These are phyloP conservation scores for Hordeum marinum DNA, from an alignment of 176 grass and related monocot species.

Conservation along the genomic window DNA sequence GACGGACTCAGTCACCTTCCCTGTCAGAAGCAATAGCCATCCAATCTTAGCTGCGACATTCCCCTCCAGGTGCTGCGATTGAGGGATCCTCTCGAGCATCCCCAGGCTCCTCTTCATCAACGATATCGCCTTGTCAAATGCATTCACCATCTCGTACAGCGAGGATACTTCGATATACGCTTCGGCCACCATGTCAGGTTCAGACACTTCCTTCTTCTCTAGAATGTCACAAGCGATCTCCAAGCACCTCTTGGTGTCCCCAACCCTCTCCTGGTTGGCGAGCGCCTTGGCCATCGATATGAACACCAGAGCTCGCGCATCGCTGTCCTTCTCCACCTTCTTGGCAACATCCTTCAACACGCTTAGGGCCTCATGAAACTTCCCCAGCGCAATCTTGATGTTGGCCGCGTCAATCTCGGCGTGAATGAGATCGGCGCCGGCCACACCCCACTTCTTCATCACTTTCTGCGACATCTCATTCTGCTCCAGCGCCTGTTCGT, in stretches of 20 bases:
- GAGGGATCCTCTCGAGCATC: slow-evolving; percentile 85
- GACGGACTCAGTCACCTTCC: slow-evolving; percentile 65
- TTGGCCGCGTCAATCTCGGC: slow-evolving; percentile 76
- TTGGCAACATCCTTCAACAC: slow-evolving; percentile 40
- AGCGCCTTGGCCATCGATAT: slow-evolving; percentile 83
- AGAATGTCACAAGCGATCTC: slow-evolving; percentile 58
- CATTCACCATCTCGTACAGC: slow-evolving; percentile 67
- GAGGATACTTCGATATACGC: slow-evolving; percentile 57
- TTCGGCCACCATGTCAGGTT: slow-evolving; percentile 62
- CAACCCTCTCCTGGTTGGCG: slow-evolving; percentile 54
- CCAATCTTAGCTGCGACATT: slow-evolving; percentile 73
- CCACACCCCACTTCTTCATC: slow-evolving; percentile 71
- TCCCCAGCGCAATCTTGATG: slow-evolving; percentile 82
- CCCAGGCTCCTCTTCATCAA: slow-evolving; percentile 70
- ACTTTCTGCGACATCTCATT: slow-evolving; percentile 81
- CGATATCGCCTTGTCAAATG: slow-evolving; percentile 71
- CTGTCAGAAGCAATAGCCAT: slow-evolving; percentile 78
- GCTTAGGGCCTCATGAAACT: slow-evolving; percentile 61
- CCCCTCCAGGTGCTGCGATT: slow-evolving; percentile 82
- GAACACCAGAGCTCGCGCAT: slow-evolving; percentile 65
- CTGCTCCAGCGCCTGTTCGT: slow-evolving; percentile 68
- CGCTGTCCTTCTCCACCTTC: slow-evolving; percentile 55
- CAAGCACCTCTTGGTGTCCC: slow-evolving; percentile 78
- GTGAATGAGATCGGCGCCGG: slow-evolving; percentile 46
- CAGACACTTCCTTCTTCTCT: slow-evolving; percentile 49